Base-by-base conservation (phyloP, 139 green algal species). In the Chlamydomonas eustigma region DNA sequence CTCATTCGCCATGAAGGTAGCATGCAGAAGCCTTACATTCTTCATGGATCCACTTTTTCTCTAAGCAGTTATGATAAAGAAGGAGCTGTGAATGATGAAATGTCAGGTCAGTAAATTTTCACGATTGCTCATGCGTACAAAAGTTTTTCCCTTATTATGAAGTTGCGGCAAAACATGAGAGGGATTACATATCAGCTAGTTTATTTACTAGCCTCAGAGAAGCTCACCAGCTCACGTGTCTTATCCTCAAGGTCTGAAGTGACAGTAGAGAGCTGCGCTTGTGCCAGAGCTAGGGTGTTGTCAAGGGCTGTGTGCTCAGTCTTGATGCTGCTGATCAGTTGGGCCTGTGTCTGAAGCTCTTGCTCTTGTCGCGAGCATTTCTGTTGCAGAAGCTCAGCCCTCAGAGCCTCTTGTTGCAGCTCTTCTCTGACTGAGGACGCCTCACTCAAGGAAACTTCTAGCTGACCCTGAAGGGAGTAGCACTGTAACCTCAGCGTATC, bases 151-250 rank as follows among this genome's bases (percentile, higher is more conserved):
- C n/a, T n/a, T n/a, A n/a, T n/a, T n/a, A n/a, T n/a, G n/a, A n/a
- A n/a, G n/a, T n/a, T n/a, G n/a, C n/a, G n/a, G n/a, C n/a, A n/a
- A n/a, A n/a, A n/a, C n/a, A n/a, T n/a, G n/a, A n/a, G n/a, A n/a
- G n/a, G n/a, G n/a, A n/a, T n/a, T n/a, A n/a, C n/a, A n/a, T n/a
- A n/a, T n/a, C n/a, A n/a, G n/a, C n/a, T n/a, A n/a, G n/a, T n/a
- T n/a, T n/a, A n/a, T n/a, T n/a, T n/a, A n/a, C n/a, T n/a, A n/a
- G n/a, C n/a, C n/a, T n/a, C n/a, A n/a, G n/a, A n/a, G n/a, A n/a
- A n/a, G n/a, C n/a, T n/a, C n/a, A n/a, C n/a, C 22, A 80, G 79
- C 74, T 84, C 33, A 74, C 66, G 66, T 8, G 28, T 22, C 4
- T 5, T 5, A 28, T 44, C 66, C 18, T 39, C 8, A 8, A 74